A percentile compares a stretch with the other conserved stretches of the same genome.
phyloP scores from a whole-genome alignment of 306 rosid species.

The Trifolium subterraneum region DNA sequence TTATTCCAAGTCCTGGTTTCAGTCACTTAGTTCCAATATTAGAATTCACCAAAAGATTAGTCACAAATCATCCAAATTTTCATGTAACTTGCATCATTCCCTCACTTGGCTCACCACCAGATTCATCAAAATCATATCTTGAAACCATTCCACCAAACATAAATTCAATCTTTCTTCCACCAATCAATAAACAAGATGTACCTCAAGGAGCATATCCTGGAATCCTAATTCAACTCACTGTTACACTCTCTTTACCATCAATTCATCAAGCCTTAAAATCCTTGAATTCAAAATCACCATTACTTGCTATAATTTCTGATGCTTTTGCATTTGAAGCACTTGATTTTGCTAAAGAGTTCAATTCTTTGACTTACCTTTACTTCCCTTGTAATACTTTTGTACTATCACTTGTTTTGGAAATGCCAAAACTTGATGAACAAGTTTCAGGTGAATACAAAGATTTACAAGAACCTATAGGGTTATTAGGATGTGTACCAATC shows the following conservation, averaged over 20 bases:
- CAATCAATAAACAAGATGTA: constrained; percentile 34
- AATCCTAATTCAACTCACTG: constrained; percentile 15
- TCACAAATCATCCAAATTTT: constrained; percentile 39
- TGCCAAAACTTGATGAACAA: constrained; percentile 42
- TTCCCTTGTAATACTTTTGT: constrained; percentile 17
- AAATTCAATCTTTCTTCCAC: constrained; percentile 50
- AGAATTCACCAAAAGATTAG: constrained; percentile 47
- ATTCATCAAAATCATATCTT: constrained; percentile 46
- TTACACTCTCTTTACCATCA: constrained; percentile 43
- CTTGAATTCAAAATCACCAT: constrained; percentile 10
- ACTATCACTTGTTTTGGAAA: not conserved
- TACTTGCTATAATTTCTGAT: constrained; percentile 42
- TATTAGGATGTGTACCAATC: constrained; percentile 47
- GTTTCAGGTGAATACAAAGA: constrained; percentile 40
- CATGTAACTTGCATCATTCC: constrained; percentile 56
- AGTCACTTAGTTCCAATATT: constrained; percentile 47
- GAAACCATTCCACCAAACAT: constrained; percentile 52
- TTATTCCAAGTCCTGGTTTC: constrained; percentile 49
- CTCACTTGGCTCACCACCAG: constrained; percentile 39
- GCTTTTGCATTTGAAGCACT: constrained; percentile 38
- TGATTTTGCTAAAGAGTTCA: constrained; percentile 43
- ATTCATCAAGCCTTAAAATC: constrained; percentile 34
- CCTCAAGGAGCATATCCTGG: constrained; percentile 35
- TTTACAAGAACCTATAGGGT: not conserved
- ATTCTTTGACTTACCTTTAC: constrained; percentile 42